Evolutionary conservation across 768 basidiomycete genomes (phyloP).

Genomic region (Cubamyces lactineus): DNA sequence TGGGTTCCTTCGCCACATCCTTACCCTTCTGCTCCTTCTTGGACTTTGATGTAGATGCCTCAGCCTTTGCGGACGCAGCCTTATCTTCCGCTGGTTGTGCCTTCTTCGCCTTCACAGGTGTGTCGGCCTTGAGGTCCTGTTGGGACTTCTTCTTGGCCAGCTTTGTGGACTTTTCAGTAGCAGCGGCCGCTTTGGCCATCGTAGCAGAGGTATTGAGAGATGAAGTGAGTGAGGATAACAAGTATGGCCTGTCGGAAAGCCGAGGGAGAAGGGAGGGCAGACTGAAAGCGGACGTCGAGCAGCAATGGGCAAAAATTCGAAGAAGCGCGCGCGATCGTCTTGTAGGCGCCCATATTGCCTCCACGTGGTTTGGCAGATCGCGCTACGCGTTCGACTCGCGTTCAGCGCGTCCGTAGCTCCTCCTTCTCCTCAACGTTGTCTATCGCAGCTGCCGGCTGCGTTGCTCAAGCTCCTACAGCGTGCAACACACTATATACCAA

Average conservation of each 20-base stretch:
- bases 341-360: constrained; percentile 14
- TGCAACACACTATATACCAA: too few relatives aligned
- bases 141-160: constrained; percentile 29
- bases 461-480: background rate
- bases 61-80: background rate
- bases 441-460: background rate
- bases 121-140: constrained; percentile 14
- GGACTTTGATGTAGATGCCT: constrained; percentile 8
- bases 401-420: background rate
- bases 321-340: constrained; percentile 2
- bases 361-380: constrained; percentile 18
- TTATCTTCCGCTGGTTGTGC: constrained; percentile 5
- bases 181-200: constrained; percentile 10
- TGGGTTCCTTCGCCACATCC: constrained; percentile 1
- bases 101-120: constrained; percentile 22
- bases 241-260: background rate
- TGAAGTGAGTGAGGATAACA: background rate
- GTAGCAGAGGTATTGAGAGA: background rate
- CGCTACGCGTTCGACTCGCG: constrained; percentile 16
- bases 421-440: background rate
- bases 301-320: constrained; percentile 10
- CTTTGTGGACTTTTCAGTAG: constrained; percentile 18
- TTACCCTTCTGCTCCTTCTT: constrained; percentile 20
- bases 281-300: background rate
- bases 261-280: background rate